Percentiles rank a stretch among this genome's conserved stretches.
These are phyloP conservation scores for Amylocarpus encephaloides DNA, from an alignment of 2,329 filamentous ascomycete species.

Conservation along the genomic window DNA sequence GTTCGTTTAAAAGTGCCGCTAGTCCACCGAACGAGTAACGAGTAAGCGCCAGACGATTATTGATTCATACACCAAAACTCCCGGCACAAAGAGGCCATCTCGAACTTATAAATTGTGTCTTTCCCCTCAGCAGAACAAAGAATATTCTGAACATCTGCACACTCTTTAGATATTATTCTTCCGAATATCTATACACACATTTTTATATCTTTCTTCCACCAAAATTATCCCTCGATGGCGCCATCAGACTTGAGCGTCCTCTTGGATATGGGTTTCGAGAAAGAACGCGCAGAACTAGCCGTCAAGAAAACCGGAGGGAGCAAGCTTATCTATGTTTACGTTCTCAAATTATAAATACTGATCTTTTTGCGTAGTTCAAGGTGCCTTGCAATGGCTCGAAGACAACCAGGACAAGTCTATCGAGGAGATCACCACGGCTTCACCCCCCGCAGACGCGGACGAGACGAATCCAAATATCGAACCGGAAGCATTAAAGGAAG, in stretches of 20 bases:
- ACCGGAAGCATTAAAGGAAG: slow-evolving; percentile 61
- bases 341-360: slow-evolving; percentile 5
- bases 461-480: slow-evolving; percentile 49
- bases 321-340: slow-evolving; percentile 38
- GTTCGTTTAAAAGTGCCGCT: not conserved
- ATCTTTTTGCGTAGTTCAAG: slow-evolving; percentile 56
- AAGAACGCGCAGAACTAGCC: slow-evolving; percentile 73
- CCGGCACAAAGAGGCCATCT: no score
- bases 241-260: slow-evolving; percentile 52
- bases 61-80: not conserved
- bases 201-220: not conserved
- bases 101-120: no score
- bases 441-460: slow-evolving; percentile 38
- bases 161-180: no score
- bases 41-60: no score
- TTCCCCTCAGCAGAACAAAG: no score
- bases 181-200: not conserved
- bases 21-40: no score
- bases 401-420: slow-evolving; percentile 81
- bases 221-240: slow-evolving; percentile 40
- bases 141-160: not conserved
- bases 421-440: slow-evolving; percentile 60
- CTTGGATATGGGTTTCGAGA: slow-evolving; percentile 75
- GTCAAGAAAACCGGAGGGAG: slow-evolving; percentile 76
- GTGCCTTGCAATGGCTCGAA: slow-evolving; percentile 91